A percentile compares a stretch with the other conserved stretches of the same genome.
Evolutionary conservation across 2,329 filamentous ascomycete species (phyloP).

Genomic region (Fusarium tuaranense): DNA sequence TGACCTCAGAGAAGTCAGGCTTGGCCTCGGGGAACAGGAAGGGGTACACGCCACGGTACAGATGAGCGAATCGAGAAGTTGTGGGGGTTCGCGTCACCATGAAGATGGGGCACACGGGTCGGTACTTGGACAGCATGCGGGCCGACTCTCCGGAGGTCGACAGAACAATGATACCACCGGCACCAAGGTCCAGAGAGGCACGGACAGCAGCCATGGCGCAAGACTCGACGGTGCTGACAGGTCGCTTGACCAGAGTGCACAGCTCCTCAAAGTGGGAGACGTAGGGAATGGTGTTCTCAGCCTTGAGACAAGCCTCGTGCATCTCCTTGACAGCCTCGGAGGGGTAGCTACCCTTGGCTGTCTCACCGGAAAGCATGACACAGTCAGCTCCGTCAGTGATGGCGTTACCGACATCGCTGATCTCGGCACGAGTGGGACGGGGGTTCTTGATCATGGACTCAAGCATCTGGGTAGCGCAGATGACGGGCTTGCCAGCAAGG

Average conservation of each 20-base stretch:
- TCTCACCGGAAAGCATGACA: constrained; percentile 99
- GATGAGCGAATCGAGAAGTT: constrained; percentile 89
- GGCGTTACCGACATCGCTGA: constrained; percentile 98
- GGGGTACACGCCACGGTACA: constrained; percentile 98
- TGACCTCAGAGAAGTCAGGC: constrained; percentile 91
- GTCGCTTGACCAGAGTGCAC: constrained; percentile 83
- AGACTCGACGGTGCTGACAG: constrained; percentile 89
- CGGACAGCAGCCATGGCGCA: constrained; percentile 98
- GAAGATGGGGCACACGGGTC: constrained; percentile 98
- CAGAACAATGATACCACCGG: constrained; percentile 93
- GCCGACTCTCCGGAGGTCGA: constrained; percentile 97
- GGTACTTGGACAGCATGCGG: constrained; percentile 96
- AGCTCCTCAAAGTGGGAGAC: constrained; percentile 97
- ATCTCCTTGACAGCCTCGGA: constrained; percentile 94
- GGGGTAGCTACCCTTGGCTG: constrained; percentile 97
- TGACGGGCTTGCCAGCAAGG: constrained; percentile 97
- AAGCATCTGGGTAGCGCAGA: constrained; percentile 99
- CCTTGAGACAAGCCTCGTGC: constrained; percentile 96
- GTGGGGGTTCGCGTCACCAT: constrained; percentile 93
- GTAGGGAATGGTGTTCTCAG: constrained; percentile 97
- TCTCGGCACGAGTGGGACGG: constrained; percentile 96
- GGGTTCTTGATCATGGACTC: constrained; percentile 99
- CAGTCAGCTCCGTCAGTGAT: constrained; percentile 98
- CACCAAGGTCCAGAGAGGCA: constrained; percentile 94
- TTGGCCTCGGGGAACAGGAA: constrained; percentile 95